Evolutionary conservation across 306 rosid genomes (phyloP).

Genomic region (Betula pendula): DNA sequence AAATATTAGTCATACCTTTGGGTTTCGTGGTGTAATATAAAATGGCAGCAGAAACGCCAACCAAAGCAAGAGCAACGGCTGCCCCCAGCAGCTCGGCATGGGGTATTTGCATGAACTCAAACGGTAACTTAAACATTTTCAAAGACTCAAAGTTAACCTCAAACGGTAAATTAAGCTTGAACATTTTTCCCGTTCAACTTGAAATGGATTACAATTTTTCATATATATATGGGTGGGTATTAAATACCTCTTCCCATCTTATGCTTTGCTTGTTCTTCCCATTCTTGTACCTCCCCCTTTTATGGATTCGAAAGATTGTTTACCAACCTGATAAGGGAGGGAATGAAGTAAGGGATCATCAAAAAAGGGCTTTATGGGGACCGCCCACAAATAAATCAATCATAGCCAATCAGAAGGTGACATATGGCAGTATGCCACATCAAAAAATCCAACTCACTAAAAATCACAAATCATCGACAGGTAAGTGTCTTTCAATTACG

Average conservation of each 20-base stretch:
- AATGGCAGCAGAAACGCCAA: constrained; percentile 38
- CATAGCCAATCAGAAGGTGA: too few species aligned
- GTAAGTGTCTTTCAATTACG: too few species aligned
- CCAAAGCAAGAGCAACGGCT: constrained; percentile 34
- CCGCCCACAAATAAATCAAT: too few species aligned
- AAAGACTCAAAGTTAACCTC: constrained; percentile 23
- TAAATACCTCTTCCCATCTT: not conserved
- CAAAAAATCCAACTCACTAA: too few species aligned
- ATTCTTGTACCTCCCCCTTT: not conserved
- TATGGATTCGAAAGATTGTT: not conserved
- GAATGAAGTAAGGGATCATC: not conserved
- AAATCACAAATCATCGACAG: too few species aligned
- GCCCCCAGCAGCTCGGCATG: constrained; percentile 20
- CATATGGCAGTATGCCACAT: too few species aligned
- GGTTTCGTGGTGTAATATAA: constrained; percentile 13
- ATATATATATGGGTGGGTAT: not conserved
- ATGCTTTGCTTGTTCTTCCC: not conserved
- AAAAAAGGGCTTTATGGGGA: not conserved
- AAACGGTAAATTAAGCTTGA: constrained; percentile 37
- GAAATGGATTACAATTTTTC: not conserved
- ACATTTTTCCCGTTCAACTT: constrained; percentile 22
- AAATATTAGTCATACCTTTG: constrained; percentile 22
- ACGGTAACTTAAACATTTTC: constrained; percentile 29
- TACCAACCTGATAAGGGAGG: not conserved
- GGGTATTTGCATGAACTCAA: constrained; percentile 25